A percentile compares a stretch with the other conserved stretches of the same genome.
phyloP scores from a whole-genome alignment of 768 basidiomycete species.

The Pisolithus sp. region DNA sequence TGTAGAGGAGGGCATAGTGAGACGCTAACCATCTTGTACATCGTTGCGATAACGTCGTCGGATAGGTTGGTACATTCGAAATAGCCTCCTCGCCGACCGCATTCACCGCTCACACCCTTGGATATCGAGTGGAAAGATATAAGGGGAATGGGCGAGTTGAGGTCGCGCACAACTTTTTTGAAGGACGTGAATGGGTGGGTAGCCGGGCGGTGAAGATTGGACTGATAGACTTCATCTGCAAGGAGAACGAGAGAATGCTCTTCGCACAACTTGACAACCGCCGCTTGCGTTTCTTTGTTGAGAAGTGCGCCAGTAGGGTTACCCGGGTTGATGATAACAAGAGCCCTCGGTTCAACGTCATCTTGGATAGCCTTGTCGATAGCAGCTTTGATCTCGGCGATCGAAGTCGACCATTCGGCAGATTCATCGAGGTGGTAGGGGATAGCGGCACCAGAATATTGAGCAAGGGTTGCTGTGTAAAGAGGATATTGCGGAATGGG shows the following conservation, averaged over 20 bases:
- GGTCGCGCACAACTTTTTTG: constrained; percentile 74
- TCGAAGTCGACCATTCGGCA: constrained; percentile 76
- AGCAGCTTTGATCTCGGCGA: constrained; percentile 56
- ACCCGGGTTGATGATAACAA: constrained; percentile 98
- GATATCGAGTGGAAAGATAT: constrained; percentile 97
- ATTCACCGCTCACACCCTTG: constrained; percentile 94
- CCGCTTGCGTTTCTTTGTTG: constrained; percentile 58
- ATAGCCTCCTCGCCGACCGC: constrained; percentile 95
- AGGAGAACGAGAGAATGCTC: constrained; percentile 80
- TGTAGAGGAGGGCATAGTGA: constrained; percentile 82
- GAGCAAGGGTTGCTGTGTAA: constrained; percentile 92
- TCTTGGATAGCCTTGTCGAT: constrained; percentile 58
- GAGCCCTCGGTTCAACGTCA: constrained; percentile 64
- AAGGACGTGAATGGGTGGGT: constrained; percentile 84
- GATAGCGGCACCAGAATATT: constrained; percentile 70
- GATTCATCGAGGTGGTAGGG: constrained; percentile 88
- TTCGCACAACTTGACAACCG: constrained; percentile 81
- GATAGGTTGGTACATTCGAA: constrained; percentile 86
- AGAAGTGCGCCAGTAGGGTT: constrained; percentile 94
- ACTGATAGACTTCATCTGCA: constrained; percentile 98
- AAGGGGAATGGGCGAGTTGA: constrained; percentile 71
- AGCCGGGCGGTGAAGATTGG: constrained; percentile 69
- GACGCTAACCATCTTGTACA: constrained; percentile 96
- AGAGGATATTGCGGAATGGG: constrained; percentile 98
- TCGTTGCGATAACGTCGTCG: constrained; percentile 69